Conservation (phyloP, 1,284 basidiomycete species). For the Cerioporus squamosus region DNA sequence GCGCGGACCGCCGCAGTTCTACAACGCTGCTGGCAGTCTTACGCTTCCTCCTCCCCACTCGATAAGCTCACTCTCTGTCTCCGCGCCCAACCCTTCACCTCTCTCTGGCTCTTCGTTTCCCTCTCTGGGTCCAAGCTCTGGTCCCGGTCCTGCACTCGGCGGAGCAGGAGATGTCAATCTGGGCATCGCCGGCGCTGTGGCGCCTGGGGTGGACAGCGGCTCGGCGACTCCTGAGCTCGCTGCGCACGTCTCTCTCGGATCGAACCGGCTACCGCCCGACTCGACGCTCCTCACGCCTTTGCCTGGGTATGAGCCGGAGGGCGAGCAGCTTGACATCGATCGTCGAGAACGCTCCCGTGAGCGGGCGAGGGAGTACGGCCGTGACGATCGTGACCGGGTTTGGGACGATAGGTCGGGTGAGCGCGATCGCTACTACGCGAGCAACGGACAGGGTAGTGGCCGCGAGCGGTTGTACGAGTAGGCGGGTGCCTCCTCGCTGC, state of each 20-base stretch:
- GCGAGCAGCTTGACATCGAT: conserved; percentile 16
- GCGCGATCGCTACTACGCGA: conserved; percentile 18
- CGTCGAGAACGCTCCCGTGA: conserved; percentile 9
- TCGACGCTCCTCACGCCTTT: conserved; percentile 56
- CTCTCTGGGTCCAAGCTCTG: conserved; percentile 13
- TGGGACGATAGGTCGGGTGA: conserved; percentile 6
- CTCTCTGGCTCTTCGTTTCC: conserved; percentile 20
- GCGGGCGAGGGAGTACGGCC: conserved; percentile 4
- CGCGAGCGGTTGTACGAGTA: conserved; percentile 24
- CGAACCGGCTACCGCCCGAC: conserved; percentile 46
- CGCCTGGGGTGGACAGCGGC: conserved; percentile 13
- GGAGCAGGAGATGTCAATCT: conserved; percentile 1
- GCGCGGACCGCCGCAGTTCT: conserved; percentile 24
- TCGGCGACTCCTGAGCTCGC: conserved; percentile 24
- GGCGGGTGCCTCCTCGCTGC: neutral
- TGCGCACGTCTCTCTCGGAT: conserved; percentile 33
- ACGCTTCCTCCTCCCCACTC: conserved; percentile 22
- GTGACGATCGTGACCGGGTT: conserved; percentile 5
- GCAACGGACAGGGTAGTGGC: conserved; percentile 13
- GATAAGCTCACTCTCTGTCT: conserved; percentile 15
- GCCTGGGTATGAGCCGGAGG: conserved; percentile 44
- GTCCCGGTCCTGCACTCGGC: conserved; percentile 3
- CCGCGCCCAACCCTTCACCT: conserved; percentile 23
- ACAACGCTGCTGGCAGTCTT: conserved; percentile 12
- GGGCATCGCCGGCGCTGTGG: conserved; percentile 7